A percentile compares a stretch with the other conserved stretches of the same genome.
Conservation (phyloP, 2,329 filamentous ascomycete species). For the Clonostachys rhizophaga region DNA sequence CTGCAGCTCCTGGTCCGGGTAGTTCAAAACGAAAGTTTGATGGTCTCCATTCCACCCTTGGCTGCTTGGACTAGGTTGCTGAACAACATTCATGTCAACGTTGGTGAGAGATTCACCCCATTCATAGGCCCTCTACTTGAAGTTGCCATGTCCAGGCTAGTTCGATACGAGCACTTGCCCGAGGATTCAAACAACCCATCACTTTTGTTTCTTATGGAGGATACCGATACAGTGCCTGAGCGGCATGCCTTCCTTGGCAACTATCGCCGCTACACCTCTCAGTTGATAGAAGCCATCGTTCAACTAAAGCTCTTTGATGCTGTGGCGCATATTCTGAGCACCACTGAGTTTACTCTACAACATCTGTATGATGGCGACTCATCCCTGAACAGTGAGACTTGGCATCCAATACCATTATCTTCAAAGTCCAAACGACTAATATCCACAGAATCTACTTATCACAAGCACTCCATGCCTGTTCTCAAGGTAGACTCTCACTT, state of each 20-base stretch:
- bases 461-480: constrained; percentile 66
- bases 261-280: constrained; percentile 84
- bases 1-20: constrained; percentile 76
- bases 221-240: constrained; percentile 92
- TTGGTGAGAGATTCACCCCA: constrained; percentile 52
- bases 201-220: constrained; percentile 79
- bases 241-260: constrained; percentile 94
- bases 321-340: constrained; percentile 78
- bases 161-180: constrained; percentile 84
- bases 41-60: constrained; percentile 88
- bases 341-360: constrained; percentile 69
- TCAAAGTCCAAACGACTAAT: not conserved
- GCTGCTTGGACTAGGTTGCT: constrained; percentile 86
- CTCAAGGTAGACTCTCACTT: constrained; percentile 85
- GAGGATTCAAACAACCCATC: constrained; percentile 78
- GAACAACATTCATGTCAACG: constrained; percentile 63
- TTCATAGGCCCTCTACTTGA: constrained; percentile 75
- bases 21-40: constrained; percentile 79
- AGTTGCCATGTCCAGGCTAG: constrained; percentile 74
- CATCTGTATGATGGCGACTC: constrained; percentile 70
- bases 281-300: constrained; percentile 83
- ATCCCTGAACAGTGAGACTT: constrained; percentile 56
- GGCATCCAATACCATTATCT: not conserved
- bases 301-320: constrained; percentile 79
- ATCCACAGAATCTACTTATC: constrained; percentile 47